Conservation (phyloP, 2,329 filamentous ascomycete genomes). For the Cladosporium phlei region DNA sequence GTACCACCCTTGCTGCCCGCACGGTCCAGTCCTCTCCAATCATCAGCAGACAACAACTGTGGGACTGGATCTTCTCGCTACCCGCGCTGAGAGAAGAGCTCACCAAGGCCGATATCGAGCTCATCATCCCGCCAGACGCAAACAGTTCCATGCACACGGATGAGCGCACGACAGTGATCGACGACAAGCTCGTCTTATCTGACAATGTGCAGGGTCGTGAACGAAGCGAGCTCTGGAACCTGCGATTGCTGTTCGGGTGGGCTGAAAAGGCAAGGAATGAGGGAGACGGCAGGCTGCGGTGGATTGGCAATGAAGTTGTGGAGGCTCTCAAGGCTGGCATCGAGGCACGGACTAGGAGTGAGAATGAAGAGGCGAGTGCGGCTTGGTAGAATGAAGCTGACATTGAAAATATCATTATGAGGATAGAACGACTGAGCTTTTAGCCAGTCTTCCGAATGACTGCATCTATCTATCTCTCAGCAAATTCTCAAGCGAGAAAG, state of each 20-base stretch:
- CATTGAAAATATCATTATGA: too few relatives aligned
- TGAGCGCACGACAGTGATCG: conserved; percentile 59
- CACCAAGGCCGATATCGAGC: conserved; percentile 59
- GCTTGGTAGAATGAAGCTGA: too few relatives aligned
- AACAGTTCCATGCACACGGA: conserved; percentile 46
- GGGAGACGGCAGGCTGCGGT: conserved; percentile 41
- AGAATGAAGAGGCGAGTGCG: not conserved
- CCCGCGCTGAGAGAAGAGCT: conserved; percentile 43
- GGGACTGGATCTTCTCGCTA: conserved; percentile 72
- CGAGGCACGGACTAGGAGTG: conserved; percentile 32
- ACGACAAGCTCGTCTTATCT: conserved; percentile 63
- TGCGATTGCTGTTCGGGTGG: conserved; percentile 63
- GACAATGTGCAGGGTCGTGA: conserved; percentile 40
- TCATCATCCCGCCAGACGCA: conserved; percentile 38
- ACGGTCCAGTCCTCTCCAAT: conserved; percentile 36
- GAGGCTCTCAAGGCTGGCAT: conserved; percentile 51
- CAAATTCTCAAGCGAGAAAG: too few relatives aligned
- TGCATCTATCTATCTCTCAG: too few relatives aligned
- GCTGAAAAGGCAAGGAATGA: conserved; percentile 43
- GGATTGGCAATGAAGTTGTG: conserved; percentile 54
- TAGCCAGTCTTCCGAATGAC: too few relatives aligned
- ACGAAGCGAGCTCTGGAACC: conserved; percentile 56
- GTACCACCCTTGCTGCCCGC: conserved; percentile 68
- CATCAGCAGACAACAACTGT: conserved; percentile 39
- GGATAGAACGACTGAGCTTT: too few relatives aligned